phyloP scores from a whole-genome alignment of 805 yeast genomes.

The Candida chilensis region DNA sequence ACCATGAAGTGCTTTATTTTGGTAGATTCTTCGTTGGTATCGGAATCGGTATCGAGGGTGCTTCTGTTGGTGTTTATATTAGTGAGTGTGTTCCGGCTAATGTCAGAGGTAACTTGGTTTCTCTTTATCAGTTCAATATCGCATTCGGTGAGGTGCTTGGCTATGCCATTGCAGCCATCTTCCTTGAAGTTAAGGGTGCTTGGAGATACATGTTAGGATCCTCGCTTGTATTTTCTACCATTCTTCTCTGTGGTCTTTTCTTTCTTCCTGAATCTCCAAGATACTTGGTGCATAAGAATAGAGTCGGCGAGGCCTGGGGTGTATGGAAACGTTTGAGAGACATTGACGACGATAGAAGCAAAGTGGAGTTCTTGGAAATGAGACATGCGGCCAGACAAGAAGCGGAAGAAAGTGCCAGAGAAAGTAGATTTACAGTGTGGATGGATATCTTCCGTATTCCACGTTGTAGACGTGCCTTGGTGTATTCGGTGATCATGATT shows the following conservation, averaged over 20 bases:
- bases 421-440: constrained; percentile 27
- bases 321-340: constrained; percentile 52
- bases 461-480: constrained; percentile 53
- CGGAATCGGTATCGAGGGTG: constrained; percentile 63
- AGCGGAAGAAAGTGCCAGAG: constrained; percentile 23
- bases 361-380: constrained; percentile 50
- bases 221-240: constrained; percentile 47
- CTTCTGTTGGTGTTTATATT: constrained; percentile 53
- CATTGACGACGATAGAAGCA: constrained; percentile 25
- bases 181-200: constrained; percentile 44
- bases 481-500: constrained; percentile 50
- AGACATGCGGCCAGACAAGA: constrained; percentile 41
- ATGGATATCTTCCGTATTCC: constrained; percentile 44
- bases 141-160: constrained; percentile 64
- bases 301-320: constrained; percentile 41
- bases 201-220: constrained; percentile 66
- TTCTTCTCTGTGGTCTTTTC: constrained; percentile 39
- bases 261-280: constrained; percentile 58
- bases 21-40: constrained; percentile 53
- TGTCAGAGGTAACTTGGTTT: constrained; percentile 53
- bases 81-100: constrained; percentile 51
- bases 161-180: constrained; percentile 54
- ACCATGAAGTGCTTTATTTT: constrained; percentile 42
- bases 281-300: constrained; percentile 42
- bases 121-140: constrained; percentile 54